These are phyloP conservation scores for Suhomyces bolitotheri DNA, from an alignment of 1,139 yeast species.

Conservation along the genomic window DNA sequence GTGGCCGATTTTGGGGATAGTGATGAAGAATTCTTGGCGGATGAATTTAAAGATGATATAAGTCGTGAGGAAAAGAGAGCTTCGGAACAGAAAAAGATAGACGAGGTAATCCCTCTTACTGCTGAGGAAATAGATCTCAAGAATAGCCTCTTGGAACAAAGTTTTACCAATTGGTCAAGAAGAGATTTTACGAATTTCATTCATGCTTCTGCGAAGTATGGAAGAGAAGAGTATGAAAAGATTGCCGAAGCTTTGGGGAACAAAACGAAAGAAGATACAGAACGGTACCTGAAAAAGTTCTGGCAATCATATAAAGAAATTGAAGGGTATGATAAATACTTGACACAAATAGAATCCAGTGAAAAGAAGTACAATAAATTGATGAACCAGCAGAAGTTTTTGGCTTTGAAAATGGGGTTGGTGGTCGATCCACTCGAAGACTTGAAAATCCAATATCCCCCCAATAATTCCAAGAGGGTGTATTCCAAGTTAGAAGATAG, in stretches of 20 bases:
- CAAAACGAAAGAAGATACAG: slow-evolving; percentile 70
- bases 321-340: slow-evolving; percentile 83
- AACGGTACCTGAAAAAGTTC: slow-evolving; percentile 65
- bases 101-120: slow-evolving; percentile 68
- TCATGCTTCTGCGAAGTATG: slow-evolving; percentile 78
- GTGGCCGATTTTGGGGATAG: slow-evolving; percentile 53
- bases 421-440: slow-evolving; percentile 74
- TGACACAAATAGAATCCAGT: slow-evolving; percentile 84
- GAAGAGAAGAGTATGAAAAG: slow-evolving; percentile 59
- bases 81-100: slow-evolving; percentile 64
- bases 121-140: slow-evolving; percentile 72
- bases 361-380: slow-evolving; percentile 74
- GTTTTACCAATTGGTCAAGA: slow-evolving; percentile 81
- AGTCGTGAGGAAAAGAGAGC: slow-evolving; percentile 47
- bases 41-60: slow-evolving; percentile 41
- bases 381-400: slow-evolving; percentile 62
- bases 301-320: slow-evolving; percentile 73
- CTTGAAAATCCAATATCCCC: slow-evolving; percentile 77
- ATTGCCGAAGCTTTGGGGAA: slow-evolving; percentile 69
- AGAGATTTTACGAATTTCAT: slow-evolving; percentile 87
- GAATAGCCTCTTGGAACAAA: slow-evolving; percentile 57
- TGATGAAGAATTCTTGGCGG: slow-evolving; percentile 58
- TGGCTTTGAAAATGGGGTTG: slow-evolving; percentile 62
- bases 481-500: slow-evolving; percentile 88
- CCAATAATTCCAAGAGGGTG: slow-evolving; percentile 85